Conservation (phyloP, 768 basidiomycete genomes). For the Boletus bicolor region DNA sequence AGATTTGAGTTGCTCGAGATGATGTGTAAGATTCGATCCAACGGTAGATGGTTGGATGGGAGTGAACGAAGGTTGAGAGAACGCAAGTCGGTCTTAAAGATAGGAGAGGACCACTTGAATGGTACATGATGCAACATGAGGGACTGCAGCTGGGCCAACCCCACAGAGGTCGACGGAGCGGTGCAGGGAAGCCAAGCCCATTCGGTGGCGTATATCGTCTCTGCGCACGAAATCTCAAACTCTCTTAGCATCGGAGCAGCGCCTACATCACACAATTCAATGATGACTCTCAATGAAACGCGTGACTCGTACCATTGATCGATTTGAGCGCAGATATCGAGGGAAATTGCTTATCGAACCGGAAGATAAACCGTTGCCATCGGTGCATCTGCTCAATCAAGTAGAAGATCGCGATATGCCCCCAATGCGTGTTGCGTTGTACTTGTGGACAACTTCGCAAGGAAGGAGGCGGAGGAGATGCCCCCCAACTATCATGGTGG, state of each 20-base stretch:
- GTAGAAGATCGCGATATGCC: constrained; percentile 76
- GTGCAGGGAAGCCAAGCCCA: constrained; percentile 75
- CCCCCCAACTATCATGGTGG: constrained; percentile 39
- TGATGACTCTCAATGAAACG: background rate
- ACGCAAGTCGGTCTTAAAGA: constrained; percentile 57
- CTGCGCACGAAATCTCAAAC: constrained; percentile 74
- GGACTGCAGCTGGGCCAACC: constrained; percentile 48
- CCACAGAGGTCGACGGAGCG: constrained; percentile 29
- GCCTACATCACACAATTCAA: constrained; percentile 38
- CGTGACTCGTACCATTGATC: constrained; percentile 53
- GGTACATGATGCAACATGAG: constrained; percentile 70
- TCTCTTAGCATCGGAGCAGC: constrained; percentile 70
- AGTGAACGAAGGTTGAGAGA: constrained; percentile 64
- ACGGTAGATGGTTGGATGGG: constrained; percentile 56
- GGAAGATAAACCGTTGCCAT: constrained; percentile 79
- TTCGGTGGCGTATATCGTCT: constrained; percentile 56
- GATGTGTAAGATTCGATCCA: constrained; percentile 70
- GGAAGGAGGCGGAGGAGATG: constrained; percentile 29
- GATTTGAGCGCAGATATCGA: constrained; percentile 72
- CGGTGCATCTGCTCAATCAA: constrained; percentile 77
- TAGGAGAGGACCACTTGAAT: constrained; percentile 75
- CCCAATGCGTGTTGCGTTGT: constrained; percentile 66
- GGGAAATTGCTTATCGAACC: constrained; percentile 73
- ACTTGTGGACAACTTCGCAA: constrained; percentile 29
- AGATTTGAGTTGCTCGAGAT: constrained; percentile 56